Conservation (phyloP, 208 protist species). For the Porcisia hertigi region DNA sequence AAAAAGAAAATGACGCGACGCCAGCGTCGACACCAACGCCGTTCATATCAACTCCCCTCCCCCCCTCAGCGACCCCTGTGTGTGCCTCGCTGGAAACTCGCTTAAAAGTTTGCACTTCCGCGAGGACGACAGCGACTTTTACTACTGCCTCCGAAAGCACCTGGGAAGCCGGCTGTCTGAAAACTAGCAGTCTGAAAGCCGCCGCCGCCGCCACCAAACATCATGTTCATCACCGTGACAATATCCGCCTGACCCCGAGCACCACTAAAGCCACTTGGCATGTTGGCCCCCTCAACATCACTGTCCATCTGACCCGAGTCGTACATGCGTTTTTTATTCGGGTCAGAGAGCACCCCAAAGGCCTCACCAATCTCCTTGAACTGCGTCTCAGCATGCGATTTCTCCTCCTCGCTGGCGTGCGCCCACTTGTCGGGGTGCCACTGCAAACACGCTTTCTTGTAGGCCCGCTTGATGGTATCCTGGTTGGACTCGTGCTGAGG, state of each 20-base stretch:
- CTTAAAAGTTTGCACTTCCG: constrained; percentile 31
- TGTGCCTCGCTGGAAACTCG: too few relatives aligned
- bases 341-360: constrained; percentile 87
- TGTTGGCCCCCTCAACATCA: constrained; percentile 67
- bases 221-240: constrained; percentile 61
- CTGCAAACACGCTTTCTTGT: constrained; percentile 83
- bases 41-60: not conserved
- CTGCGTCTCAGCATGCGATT: constrained; percentile 73
- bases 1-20: not conserved
- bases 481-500: constrained; percentile 61
- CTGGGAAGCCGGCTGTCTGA: constrained; percentile 13
- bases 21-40: not conserved
- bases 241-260: constrained; percentile 41
- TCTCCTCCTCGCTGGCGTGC: constrained; percentile 71
- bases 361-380: constrained; percentile 91
- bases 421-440: constrained; percentile 95
- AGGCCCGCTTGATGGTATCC: constrained; percentile 81
- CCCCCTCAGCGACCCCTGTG: not conserved
- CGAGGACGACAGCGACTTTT: constrained; percentile 29
- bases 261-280: constrained; percentile 26
- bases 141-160: constrained; percentile 21
- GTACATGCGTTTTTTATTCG: constrained; percentile 89
- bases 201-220: constrained; percentile 42
- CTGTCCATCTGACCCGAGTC: constrained; percentile 90
- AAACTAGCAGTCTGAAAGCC: constrained; percentile 18